Conservation (phyloP, 129 eudicot species). For the Lactuca saligna region DNA sequence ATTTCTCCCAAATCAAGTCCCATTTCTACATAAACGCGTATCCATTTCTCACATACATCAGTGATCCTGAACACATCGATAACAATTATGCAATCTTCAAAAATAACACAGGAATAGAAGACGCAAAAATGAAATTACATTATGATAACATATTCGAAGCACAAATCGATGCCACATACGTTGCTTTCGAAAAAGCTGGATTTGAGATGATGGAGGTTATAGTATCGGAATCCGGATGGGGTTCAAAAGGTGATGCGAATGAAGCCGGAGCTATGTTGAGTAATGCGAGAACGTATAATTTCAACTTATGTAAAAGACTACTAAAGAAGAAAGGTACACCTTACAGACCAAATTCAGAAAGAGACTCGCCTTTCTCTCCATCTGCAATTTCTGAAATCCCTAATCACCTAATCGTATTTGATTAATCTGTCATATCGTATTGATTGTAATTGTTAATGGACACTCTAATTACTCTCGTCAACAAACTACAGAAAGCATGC, state of each 20-base stretch:
- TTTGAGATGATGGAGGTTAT: background rate
- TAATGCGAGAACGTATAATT: slow-evolving; percentile 67
- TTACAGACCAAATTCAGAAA: too few species aligned
- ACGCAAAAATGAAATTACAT: background rate
- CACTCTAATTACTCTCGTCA: too few species aligned
- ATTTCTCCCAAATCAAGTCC: slow-evolving; percentile 50
- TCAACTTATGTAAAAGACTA: slow-evolving; percentile 57
- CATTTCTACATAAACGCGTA: slow-evolving; percentile 81
- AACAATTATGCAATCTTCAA: slow-evolving; percentile 64
- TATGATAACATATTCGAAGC: too few species aligned
- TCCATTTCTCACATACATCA: slow-evolving; percentile 55
- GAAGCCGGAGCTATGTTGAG: slow-evolving; percentile 56
- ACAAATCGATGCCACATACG: too few species aligned
- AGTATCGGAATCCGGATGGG: slow-evolving; percentile 96
- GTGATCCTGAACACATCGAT: slow-evolving; percentile 72
- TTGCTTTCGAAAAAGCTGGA: too few species aligned
- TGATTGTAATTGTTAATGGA: background rate
- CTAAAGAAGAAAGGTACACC: slow-evolving; percentile 36
- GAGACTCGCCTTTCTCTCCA: too few species aligned
- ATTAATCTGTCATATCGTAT: too few species aligned
- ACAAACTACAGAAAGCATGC: too few species aligned
- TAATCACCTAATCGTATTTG: too few species aligned
- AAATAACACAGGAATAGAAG: slow-evolving; percentile 59
- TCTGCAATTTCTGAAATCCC: too few species aligned
- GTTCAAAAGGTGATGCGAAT: slow-evolving; percentile 67